Evolutionary conservation across 352 stramenopile genomes (phyloP).

Genomic region (Pythium volutum): DNA sequence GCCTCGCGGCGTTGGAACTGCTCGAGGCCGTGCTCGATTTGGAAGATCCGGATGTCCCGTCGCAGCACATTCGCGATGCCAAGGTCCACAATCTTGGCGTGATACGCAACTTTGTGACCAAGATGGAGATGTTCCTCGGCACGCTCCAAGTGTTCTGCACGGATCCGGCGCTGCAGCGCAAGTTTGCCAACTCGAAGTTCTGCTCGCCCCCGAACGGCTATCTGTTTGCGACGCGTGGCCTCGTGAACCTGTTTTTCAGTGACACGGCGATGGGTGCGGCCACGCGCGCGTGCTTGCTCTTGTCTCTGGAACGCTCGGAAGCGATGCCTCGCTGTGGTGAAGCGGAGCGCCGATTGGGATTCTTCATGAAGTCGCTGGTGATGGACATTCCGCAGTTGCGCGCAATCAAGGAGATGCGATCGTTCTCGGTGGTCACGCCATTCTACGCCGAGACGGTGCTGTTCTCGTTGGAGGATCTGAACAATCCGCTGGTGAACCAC

Average conservation of each 20-base stretch:
- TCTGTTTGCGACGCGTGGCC: slow-evolving; percentile 61
- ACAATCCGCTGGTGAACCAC: slow-evolving; percentile 70
- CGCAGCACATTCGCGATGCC: slow-evolving; percentile 59
- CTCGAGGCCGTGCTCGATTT: slow-evolving; percentile 80
- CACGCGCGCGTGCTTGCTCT: slow-evolving; percentile 28
- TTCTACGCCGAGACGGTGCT: slow-evolving; percentile 88
- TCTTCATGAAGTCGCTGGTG: slow-evolving; percentile 81
- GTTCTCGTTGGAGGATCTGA: slow-evolving; percentile 85
- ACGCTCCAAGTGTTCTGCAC: slow-evolving; percentile 64
- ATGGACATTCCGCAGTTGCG: slow-evolving; percentile 82
- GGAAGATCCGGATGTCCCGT: slow-evolving; percentile 70
- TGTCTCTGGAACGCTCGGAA: slow-evolving; percentile 32
- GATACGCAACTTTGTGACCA: slow-evolving; percentile 86
- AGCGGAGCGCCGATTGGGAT: slow-evolving; percentile 81
- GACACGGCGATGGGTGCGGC: slow-evolving; percentile 76
- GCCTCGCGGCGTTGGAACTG: slow-evolving; percentile 62
- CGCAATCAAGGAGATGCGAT: slow-evolving; percentile 81
- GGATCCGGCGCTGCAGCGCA: slow-evolving; percentile 56
- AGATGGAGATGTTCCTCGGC: slow-evolving; percentile 80
- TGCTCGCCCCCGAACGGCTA: slow-evolving; percentile 78
- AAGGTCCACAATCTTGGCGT: slow-evolving; percentile 78
- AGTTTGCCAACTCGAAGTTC: slow-evolving; percentile 82
- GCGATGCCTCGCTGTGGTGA: slow-evolving; percentile 76
- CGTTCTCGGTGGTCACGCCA: slow-evolving; percentile 87
- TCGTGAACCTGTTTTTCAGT: slow-evolving; percentile 77